Base-by-base conservation (phyloP, 2,329 filamentous ascomycete genomes). In the Apiospora marii region DNA sequence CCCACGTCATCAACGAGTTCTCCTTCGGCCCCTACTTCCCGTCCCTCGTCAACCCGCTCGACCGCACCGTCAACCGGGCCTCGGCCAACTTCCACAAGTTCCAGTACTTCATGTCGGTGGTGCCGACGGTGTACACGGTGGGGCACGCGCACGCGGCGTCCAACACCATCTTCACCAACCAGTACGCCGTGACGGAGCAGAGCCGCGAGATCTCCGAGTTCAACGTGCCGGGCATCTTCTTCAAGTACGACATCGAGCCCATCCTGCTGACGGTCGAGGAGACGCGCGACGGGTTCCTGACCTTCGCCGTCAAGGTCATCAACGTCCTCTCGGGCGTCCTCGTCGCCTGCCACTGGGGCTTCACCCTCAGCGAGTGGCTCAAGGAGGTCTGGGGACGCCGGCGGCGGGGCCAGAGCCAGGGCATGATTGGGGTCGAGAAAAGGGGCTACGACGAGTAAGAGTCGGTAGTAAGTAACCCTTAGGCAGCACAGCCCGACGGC, bases 211-310 rank as follows among this genome's bases (percentile, higher is more conserved):
- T 97, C 58, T 85, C 87, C 71, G 93, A 97, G 78, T 91, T 87
- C 77, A 85, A 86, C 73, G 90, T 98, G 0, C 96, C 96, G 0
- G 96, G 96, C 44, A 91, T 99, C 74, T 99, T 98, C 82, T 94
- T 99, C 89, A 99, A 98, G 85, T 99, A 97, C 84, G 96, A 98
- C 81, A 98, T 99, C 78, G 96, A 99, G 86, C 96, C 96, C 1
- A 95, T 99, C 78, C 85, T 96, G 81, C 87, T 99, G 70, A 92
- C 93, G 41, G 92, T 99, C 58, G 92, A 92, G 74, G 96, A 98
- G 85, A 91, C 91, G 79, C 91, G 95, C 79, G 92, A 92, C 72
- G 88, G 93, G 61, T 86, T 98, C 73, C 83, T 98, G 75, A 87
- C 89, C 34, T 90, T 99, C 77, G 74, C 95, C 64, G 88, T 98